Percentiles rank a stretch among this genome's conserved stretches.
These are phyloP conservation scores for Psilocybe tampanensis DNA, from an alignment of 768 basidiomycete genomes.

Conservation along the genomic window DNA sequence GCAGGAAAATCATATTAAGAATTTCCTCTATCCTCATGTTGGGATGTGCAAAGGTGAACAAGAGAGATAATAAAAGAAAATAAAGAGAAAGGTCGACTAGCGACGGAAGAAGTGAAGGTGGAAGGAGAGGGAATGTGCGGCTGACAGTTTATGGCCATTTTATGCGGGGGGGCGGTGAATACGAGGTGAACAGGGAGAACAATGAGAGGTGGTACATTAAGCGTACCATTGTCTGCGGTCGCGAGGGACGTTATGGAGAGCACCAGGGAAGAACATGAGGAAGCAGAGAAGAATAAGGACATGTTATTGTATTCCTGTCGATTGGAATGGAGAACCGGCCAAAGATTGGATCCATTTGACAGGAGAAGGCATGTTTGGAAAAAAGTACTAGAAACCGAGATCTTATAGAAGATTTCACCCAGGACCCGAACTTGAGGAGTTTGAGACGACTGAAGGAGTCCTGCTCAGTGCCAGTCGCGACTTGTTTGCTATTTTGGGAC, in stretches of 20 bases:
- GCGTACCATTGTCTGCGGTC: conserved; percentile 20
- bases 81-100: conserved; percentile 23
- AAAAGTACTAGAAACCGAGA: too few relatives aligned
- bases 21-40: conserved; percentile 61
- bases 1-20: conserved; percentile 67
- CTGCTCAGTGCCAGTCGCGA: too few relatives aligned
- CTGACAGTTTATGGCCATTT: conserved; percentile 10
- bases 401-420: too few relatives aligned
- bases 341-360: background rate
- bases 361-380: too few relatives aligned
- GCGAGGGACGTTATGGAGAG: conserved; percentile 6
- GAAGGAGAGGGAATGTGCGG: conserved; percentile 5
- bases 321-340: background rate
- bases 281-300: background rate
- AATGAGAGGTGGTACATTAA: conserved; percentile 24
- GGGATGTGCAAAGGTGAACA: conserved; percentile 15
- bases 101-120: conserved; percentile 15
- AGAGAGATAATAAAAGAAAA: background rate
- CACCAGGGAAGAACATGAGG: conserved; percentile 1
- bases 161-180: conserved; percentile 9
- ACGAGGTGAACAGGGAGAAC: conserved; percentile 16
- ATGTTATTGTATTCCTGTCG: background rate
- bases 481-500: background rate
- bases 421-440: too few relatives aligned
- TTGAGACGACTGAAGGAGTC: too few relatives aligned